Percentiles rank a stretch among this genome's conserved stretches.
phyloP scores from a whole-genome alignment of 225 moss, liverwort and hornwort genomes.

The Marchantia polymorpha region DNA sequence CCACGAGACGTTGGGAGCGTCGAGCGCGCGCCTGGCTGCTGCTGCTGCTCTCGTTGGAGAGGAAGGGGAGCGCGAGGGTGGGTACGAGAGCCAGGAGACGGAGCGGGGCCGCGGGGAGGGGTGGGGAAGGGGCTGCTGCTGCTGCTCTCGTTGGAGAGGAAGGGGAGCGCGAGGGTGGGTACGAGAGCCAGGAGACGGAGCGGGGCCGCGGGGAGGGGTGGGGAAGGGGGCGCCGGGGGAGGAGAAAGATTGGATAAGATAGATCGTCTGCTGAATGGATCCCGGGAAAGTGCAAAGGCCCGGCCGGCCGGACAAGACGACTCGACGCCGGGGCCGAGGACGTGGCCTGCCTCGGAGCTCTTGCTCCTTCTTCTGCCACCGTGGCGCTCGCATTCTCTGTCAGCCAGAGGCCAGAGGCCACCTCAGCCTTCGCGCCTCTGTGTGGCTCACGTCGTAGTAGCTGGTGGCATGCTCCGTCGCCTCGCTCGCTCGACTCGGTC shows the following conservation, averaged over 20 bases:
- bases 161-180: too few species aligned
- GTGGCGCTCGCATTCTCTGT: neutral
- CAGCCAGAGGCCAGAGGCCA: neutral
- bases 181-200: neutral
- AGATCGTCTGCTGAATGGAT: constrained; percentile 25
- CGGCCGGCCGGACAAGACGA: neutral
- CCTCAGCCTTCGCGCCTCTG: neutral
- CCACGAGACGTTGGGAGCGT: too few species aligned
- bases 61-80: too few species aligned
- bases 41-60: too few species aligned
- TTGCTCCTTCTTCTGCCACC: constrained; percentile 5
- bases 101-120: neutral
- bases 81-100: neutral
- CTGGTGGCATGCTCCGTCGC: too few species aligned
- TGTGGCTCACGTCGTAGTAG: neutral
- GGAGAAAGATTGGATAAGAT: constrained; percentile 18
- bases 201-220: too few species aligned
- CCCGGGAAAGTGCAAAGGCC: constrained; percentile 2
- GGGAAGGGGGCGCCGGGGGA: neutral
- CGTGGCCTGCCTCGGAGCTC: constrained; percentile 8
- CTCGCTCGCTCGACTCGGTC: too few species aligned
- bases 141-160: too few species aligned
- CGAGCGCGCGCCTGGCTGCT: too few species aligned
- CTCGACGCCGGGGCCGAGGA: neutral
- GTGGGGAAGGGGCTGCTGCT: too few species aligned